Percentiles rank a stretch among this genome's conserved stretches.
phyloP scores from a whole-genome alignment of 495 filamentous ascomycete genomes.

The Chaetomium tenue region DNA sequence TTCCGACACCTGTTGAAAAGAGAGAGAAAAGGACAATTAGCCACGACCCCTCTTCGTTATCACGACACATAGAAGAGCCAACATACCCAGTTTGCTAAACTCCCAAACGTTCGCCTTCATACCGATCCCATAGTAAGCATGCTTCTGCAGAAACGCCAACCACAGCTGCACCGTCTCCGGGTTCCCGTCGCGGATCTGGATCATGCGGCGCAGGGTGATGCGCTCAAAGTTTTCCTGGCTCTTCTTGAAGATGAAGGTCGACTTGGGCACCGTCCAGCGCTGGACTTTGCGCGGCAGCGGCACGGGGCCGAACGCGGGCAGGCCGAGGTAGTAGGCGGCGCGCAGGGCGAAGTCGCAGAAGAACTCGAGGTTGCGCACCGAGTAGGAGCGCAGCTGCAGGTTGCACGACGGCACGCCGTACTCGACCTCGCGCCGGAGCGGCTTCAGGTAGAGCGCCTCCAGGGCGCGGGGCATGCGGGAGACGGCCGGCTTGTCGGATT shows the following conservation, averaged over 20 bases:
- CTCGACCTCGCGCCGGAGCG: constrained; percentile 69
- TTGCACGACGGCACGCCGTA: constrained; percentile 82
- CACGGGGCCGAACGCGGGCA: constrained; percentile 82
- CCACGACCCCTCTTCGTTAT: neutral
- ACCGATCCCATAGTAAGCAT: constrained; percentile 89
- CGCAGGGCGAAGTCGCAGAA: constrained; percentile 93
- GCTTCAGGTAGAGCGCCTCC: constrained; percentile 81
- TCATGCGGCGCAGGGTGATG: constrained; percentile 77
- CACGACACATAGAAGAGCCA: constrained; percentile 9
- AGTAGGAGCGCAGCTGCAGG: constrained; percentile 90
- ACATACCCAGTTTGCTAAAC: constrained; percentile 66
- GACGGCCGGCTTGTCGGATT: constrained; percentile 6
- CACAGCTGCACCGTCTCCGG: constrained; percentile 84
- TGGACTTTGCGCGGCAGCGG: constrained; percentile 84
- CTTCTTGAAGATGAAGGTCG: constrained; percentile 93
- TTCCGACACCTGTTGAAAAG: constrained; percentile 54
- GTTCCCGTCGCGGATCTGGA: constrained; percentile 92
- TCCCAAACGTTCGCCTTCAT: constrained; percentile 99
- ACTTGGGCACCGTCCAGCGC: constrained; percentile 90
- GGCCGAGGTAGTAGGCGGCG: constrained; percentile 87
- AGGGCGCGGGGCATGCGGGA: constrained; percentile 37
- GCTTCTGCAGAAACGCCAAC: constrained; percentile 86
- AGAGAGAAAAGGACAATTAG: neutral
- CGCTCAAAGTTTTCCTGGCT: constrained; percentile 96
- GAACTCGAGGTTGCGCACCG: constrained; percentile 85